Evolutionary conservation across 2,329 filamentous ascomycete species (phyloP), one percentile per base, ranked within the genome.

Genomic region (Hypoxylon sp.): DNA sequence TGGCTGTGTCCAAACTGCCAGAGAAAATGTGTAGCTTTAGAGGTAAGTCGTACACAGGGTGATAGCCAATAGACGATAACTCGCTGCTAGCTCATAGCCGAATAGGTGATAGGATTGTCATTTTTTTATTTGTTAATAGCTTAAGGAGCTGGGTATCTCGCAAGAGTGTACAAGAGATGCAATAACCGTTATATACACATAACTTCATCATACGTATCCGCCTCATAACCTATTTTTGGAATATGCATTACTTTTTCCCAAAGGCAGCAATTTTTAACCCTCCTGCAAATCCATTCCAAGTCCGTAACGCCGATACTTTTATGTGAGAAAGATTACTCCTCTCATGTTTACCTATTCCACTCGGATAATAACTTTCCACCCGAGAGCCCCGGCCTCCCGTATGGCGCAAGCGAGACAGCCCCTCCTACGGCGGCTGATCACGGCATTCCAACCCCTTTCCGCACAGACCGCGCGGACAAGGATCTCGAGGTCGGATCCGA

Each of bases 401-500:
- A 95, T 87, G 43, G 90, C 91, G 78, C 92, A 95, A 2, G 87
- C 86, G 36, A 94, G 78, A 75, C 92, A 95, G 0, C 90, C 91
- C 67, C 91, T 84, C 70, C 88, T 86, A 41, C 85, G 83, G 56
- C 90, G 84, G 67, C 90, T 92, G 68, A 94, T 84, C 17, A 94
- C 76, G 21, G 92, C 91, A 76, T 93, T 91, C 84, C 90, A 90
- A 2, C 92, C 92, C 71, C 86, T 88, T 75, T 92, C 89, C 0
- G 91, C 90, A 76, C 92, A 94, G 71, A 93, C 84, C 1, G 91
- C 91, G 52, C 92, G 83, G 1, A 90, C 90, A 57, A 94, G 80
- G 7, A 94, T 85, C 78, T 93, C 91, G 75, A 91, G 82, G 72
- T 90, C 89, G 11, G 87, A 90, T 0, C 87, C 87, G 61, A 87